phyloP scores from a whole-genome alignment of 1,284 basidiomycete species.

The Irpex sp. region DNA sequence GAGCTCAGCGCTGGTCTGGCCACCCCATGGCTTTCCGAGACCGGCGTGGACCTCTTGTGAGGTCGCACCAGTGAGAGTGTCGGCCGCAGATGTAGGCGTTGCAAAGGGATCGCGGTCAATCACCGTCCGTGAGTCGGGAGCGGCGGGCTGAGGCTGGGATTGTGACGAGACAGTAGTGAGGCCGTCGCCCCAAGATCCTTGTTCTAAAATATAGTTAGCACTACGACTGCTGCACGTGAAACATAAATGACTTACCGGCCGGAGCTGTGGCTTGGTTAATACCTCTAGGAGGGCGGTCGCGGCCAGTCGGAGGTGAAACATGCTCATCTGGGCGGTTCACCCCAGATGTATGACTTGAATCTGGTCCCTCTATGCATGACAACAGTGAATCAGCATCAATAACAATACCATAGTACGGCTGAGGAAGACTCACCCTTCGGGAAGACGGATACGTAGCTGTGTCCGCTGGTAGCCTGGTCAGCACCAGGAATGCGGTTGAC shows the following conservation, averaged over 20 bases:
- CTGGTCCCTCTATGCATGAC: background rate
- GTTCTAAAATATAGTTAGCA: background rate
- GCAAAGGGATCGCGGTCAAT: conserved; percentile 25
- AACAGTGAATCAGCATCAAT: background rate
- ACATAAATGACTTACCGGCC: conserved; percentile 13
- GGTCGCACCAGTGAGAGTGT: conserved; percentile 29
- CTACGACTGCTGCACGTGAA: background rate
- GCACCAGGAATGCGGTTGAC: conserved; percentile 24
- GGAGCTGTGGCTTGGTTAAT: conserved; percentile 13
- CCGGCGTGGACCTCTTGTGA: conserved; percentile 30
- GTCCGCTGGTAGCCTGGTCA: conserved; percentile 25
- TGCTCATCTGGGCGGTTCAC: conserved; percentile 23
- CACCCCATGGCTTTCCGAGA: conserved; percentile 28
- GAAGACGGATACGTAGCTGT: conserved; percentile 23
- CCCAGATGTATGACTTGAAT: conserved; percentile 1
- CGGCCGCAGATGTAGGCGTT: conserved; percentile 18
- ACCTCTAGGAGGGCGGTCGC: conserved; percentile 20
- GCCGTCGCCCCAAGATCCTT: conserved; percentile 15
- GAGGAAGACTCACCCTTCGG: conserved; percentile 19
- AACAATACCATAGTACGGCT: background rate
- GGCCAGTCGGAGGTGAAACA: conserved; percentile 24
- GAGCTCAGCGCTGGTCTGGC: conserved; percentile 29
- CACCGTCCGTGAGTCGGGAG: conserved; percentile 26
- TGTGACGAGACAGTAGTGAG: conserved; percentile 8
- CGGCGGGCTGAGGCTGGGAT: conserved; percentile 15